These are phyloP conservation scores for Umbilicaria muhlenbergii DNA, from an alignment of 495 filamentous ascomycete species.

Conservation along the genomic window DNA sequence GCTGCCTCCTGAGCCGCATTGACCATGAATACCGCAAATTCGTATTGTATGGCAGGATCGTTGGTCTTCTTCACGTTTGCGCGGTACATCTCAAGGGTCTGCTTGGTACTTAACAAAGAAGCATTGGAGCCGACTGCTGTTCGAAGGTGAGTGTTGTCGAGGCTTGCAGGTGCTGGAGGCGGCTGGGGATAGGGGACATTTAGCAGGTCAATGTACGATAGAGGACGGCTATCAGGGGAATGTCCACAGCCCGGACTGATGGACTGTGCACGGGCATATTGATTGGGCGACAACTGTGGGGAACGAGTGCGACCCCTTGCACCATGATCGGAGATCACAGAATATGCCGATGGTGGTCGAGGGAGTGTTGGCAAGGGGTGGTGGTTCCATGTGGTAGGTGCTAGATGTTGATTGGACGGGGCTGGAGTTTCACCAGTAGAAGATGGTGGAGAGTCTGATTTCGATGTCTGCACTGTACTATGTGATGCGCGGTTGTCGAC, in stretches of 20 bases:
- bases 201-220: constrained; percentile 75
- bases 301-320: constrained; percentile 44
- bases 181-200: constrained; percentile 83
- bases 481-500: not conserved
- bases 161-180: constrained; percentile 51
- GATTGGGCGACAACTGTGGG: constrained; percentile 31
- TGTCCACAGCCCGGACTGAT: constrained; percentile 23
- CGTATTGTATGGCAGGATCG: constrained; percentile 75
- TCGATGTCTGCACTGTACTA: constrained; percentile 8
- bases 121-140: constrained; percentile 74
- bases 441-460: constrained; percentile 10
- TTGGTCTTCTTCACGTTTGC: constrained; percentile 93
- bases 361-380: constrained; percentile 34
- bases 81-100: constrained; percentile 95
- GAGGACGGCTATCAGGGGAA: constrained; percentile 62
- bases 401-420: constrained; percentile 36
- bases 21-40: constrained; percentile 88
- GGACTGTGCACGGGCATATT: constrained; percentile 40
- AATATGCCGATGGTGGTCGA: constrained; percentile 58
- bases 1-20: constrained; percentile 59
- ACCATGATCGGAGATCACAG: constrained; percentile 48
- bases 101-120: constrained; percentile 71
- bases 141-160: constrained; percentile 65
- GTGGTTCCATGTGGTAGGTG: constrained; percentile 31
- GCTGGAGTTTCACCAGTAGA: constrained; percentile 14